phyloP scores from a whole-genome alignment of 1,284 basidiomycete genomes.

The Boletellus deceptivus region DNA sequence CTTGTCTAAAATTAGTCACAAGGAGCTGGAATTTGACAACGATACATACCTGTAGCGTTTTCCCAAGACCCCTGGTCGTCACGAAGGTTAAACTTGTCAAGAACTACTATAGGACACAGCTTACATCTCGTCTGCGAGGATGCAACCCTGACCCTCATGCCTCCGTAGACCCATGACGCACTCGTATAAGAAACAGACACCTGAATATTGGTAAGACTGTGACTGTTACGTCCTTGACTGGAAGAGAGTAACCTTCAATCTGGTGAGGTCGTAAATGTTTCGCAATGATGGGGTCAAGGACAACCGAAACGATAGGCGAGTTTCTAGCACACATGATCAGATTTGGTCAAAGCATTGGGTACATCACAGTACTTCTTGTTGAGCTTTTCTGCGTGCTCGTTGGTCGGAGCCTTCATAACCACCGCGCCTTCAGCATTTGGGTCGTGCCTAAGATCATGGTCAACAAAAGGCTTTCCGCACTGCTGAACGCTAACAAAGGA shows the following conservation, averaged over 20 bases:
- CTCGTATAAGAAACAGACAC: conserved; percentile 91
- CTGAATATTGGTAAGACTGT: conserved; percentile 35
- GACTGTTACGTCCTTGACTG: not conserved
- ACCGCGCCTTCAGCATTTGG: conserved; percentile 75
- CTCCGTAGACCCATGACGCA: conserved; percentile 93
- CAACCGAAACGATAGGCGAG: conserved; percentile 75
- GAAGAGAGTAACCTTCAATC: conserved; percentile 61
- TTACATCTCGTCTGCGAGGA: conserved; percentile 95
- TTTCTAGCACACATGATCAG: conserved; percentile 39
- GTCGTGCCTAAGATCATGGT: conserved; percentile 53
- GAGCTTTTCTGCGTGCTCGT: conserved; percentile 62
- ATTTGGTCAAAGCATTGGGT: conserved; percentile 2
- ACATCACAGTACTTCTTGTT: conserved; percentile 63
- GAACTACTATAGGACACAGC: conserved; percentile 3
- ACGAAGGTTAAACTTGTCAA: conserved; percentile 10
- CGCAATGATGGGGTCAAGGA: conserved; percentile 88
- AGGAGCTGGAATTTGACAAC: not conserved
- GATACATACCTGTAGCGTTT: conserved; percentile 72
- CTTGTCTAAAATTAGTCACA: conserved; percentile 38
- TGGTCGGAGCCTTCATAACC: conserved; percentile 81
- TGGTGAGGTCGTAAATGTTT: conserved; percentile 87
- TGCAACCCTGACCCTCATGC: conserved; percentile 88
- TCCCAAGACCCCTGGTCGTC: conserved; percentile 81
- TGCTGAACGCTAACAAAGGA: conserved; percentile 49
- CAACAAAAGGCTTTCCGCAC: conserved; percentile 3